Base-by-base conservation (phyloP, 1,139 yeast species). In the Kluyveromyces sp. region DNA sequence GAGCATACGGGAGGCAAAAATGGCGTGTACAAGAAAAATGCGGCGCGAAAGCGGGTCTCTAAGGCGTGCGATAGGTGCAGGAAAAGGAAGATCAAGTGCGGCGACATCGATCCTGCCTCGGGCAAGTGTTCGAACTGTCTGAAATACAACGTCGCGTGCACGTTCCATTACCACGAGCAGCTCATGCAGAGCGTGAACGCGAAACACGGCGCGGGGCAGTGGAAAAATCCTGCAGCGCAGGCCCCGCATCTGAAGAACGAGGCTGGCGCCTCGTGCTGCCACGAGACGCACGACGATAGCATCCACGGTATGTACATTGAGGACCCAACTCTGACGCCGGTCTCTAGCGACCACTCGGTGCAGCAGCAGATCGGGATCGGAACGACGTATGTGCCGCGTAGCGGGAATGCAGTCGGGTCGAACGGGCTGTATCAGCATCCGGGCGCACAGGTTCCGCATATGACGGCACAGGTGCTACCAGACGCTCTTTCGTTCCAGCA, bases 41-140 rank as follows among this genome's bases (percentile, higher is more conserved):
- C 36, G 17, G 29, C 31, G n/a, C 51, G 55, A 38, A 55, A 49
- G 43, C 53, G 69, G 39, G 65, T 60, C 13, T 46, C 63, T 15
- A 54, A 55, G 41, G 69, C 69, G 9, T 64, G 69, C 49, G 60
- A 62, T 37, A 61, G 59, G 43, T 65, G 68, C 48, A 56, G 68
- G 41, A 60, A 51, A 38, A 54, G 66, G 33, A 64, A 64, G 45
- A 58, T 63, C 36, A 63, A 62, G 46, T 65, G 68, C 50, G 62
- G 58, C 36, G 56, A 60, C 8, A 38, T 57, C 7, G 48, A 56
- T 40, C 49, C 52, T 2, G 34, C 40, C 4, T 46, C 51, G 2
- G 49, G 50, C 8, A 57, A 54, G 48, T 59, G 64, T 46, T 40
- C 50, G 18, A 58, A 58, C 43, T 58, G 63, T 48, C 45, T 45